Percentiles rank a stretch among this genome's conserved stretches.
phyloP scores from a whole-genome alignment of 306 rosid genomes.

The Vicia faba region DNA sequence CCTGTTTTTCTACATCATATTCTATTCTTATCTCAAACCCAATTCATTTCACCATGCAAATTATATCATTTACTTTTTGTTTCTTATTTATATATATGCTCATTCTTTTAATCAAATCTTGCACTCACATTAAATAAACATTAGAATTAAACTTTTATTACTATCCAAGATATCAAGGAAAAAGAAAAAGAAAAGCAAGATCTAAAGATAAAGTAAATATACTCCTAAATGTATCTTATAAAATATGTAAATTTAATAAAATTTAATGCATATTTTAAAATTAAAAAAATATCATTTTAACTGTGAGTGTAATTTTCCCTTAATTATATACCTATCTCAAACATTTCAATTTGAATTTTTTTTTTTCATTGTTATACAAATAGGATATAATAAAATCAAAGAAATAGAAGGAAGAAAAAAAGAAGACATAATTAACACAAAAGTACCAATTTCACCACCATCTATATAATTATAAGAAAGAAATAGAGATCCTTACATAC shows the following conservation, averaged over 20 bases:
- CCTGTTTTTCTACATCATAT: constrained; percentile 39
- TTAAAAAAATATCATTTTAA: too few relatives aligned
- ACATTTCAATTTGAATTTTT: too few relatives aligned
- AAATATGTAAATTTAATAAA: too few relatives aligned
- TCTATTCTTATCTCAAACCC: constrained; percentile 53
- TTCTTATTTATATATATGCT: neutral
- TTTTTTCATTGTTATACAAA: too few relatives aligned
- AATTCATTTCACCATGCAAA: constrained; percentile 46
- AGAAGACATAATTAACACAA: constrained; percentile 29
- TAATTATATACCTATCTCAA: too few relatives aligned
- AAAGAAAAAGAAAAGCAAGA: constrained; percentile 30
- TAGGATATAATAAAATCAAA: too few relatives aligned
- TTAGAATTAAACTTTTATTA: neutral
- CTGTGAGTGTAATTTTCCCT: too few relatives aligned
- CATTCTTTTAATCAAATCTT: too few relatives aligned
- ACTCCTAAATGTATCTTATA: too few relatives aligned
- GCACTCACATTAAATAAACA: neutral
- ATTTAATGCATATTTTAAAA: too few relatives aligned
- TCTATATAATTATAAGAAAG: constrained; percentile 43
- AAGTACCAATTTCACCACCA: constrained; percentile 31
- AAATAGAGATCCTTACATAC: constrained; percentile 54
- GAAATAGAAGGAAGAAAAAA: neutral
- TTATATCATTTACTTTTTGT: constrained; percentile 18
- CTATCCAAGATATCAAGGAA: constrained; percentile 3
- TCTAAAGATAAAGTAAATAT: constrained; percentile 9